phyloP scores from a whole-genome alignment of 345 rosid genomes.

The Eucalyptus albens region DNA sequence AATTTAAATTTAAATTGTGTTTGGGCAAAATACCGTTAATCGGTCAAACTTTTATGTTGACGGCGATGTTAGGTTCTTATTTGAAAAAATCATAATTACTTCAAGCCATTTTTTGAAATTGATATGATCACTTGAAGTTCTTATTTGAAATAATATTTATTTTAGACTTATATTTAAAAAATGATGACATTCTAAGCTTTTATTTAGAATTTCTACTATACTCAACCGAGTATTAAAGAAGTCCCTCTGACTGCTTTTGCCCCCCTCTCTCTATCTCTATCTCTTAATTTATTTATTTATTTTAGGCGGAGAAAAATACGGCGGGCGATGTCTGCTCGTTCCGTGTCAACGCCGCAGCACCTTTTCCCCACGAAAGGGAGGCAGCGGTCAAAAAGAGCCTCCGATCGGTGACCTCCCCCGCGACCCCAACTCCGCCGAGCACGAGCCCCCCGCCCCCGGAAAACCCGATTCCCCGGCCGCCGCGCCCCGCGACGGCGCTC shows the following conservation, averaged over 20 bases:
- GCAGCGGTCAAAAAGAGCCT: background rate
- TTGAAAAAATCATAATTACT: too few species aligned
- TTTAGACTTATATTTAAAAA: too few species aligned
- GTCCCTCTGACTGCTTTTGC: background rate
- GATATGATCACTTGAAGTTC: too few species aligned
- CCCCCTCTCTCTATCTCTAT: background rate
- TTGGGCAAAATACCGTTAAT: too few species aligned
- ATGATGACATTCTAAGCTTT: too few species aligned
- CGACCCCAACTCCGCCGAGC: background rate
- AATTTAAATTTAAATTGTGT: too few species aligned
- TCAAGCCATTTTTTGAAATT: too few species aligned
- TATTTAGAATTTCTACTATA: too few species aligned
- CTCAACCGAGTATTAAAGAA: too few species aligned
- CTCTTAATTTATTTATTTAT: background rate
- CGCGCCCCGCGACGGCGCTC: background rate
- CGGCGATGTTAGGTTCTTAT: too few species aligned
- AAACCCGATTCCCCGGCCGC: background rate
- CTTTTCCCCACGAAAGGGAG: background rate
- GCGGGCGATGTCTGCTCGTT: background rate
- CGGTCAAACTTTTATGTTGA: too few species aligned
- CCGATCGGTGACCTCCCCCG: background rate
- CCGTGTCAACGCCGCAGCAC: background rate
- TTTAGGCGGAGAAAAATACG: background rate
- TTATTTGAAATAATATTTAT: too few species aligned
- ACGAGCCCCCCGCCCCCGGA: background rate